Evolutionary conservation across 1,284 basidiomycete species (phyloP).

Genomic region (Papiliotrema laurentii): DNA sequence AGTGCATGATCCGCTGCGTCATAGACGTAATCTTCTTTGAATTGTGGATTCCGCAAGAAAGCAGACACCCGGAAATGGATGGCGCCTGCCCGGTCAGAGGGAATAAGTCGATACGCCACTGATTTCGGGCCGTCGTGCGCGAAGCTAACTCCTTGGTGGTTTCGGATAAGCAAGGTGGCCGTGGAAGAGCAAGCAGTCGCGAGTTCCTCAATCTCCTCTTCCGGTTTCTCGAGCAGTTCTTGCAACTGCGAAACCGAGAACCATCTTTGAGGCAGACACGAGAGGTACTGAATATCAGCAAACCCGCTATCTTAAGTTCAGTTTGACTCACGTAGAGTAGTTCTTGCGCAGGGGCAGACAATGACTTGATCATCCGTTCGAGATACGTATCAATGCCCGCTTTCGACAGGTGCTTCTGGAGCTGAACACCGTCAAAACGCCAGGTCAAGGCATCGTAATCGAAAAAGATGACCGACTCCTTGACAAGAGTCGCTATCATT

Average conservation of each 20-base stretch:
- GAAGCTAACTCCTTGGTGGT: constrained; percentile 20
- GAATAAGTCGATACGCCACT: constrained; percentile 28
- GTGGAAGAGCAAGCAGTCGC: constrained; percentile 11
- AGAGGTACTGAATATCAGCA: constrained; percentile 17
- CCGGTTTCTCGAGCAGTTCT: constrained; percentile 11
- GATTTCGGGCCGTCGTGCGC: constrained; percentile 36
- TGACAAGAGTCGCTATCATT: constrained; percentile 27
- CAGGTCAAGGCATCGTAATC: constrained; percentile 27
- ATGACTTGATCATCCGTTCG: constrained; percentile 15
- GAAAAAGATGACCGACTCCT: constrained; percentile 27
- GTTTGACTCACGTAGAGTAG: constrained; percentile 20
- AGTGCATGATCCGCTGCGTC: constrained; percentile 32
- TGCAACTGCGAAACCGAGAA: constrained; percentile 20
- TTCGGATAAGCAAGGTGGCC: constrained; percentile 12
- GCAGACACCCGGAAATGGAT: constrained; percentile 20
- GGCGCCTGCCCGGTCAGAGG: constrained; percentile 7
- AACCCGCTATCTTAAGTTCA: too few species aligned
- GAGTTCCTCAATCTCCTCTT: constrained; percentile 9
- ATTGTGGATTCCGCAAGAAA: constrained; percentile 14
- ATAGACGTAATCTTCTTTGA: constrained; percentile 26
- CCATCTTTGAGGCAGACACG: constrained; percentile 29
- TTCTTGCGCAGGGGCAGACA: constrained; percentile 18
- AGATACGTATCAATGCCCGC: constrained; percentile 30
- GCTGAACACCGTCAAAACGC: constrained; percentile 22
- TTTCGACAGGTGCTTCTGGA: constrained; percentile 30